A percentile compares a stretch with the other conserved stretches of the same genome.
Evolutionary conservation across 2,329 filamentous ascomycete species (phyloP).

Genomic region (Aspergillus brasiliensis): DNA sequence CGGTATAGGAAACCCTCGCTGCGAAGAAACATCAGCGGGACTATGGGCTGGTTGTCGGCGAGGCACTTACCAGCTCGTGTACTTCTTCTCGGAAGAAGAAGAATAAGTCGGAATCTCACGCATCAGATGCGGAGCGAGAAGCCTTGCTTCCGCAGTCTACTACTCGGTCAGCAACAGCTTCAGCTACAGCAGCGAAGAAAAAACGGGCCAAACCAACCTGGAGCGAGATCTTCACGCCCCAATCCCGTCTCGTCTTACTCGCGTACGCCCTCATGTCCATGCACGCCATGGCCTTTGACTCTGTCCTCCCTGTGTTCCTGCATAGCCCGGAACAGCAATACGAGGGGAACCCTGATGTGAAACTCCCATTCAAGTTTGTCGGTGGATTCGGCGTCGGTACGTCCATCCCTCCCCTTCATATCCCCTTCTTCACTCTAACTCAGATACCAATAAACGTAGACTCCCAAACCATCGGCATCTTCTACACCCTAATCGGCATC

Average conservation of each 20-base stretch:
- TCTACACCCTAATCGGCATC: constrained; percentile 82
- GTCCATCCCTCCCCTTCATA: constrained; percentile 1
- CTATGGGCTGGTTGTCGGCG: constrained; percentile 73
- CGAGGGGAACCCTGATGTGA: constrained; percentile 57
- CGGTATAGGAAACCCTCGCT: constrained; percentile 71
- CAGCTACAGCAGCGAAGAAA: constrained; percentile 4
- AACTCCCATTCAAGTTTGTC: constrained; percentile 76
- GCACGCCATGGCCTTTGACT: constrained; percentile 82
- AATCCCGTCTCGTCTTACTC: constrained; percentile 73
- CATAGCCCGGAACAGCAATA: constrained; percentile 67
- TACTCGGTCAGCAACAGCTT: too few species aligned
- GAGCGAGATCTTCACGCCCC: constrained; percentile 69
- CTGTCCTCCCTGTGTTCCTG: constrained; percentile 84
- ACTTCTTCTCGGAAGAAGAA: constrained; percentile 27
- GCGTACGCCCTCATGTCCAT: constrained; percentile 80
- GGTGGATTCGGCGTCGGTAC: constrained; percentile 72
- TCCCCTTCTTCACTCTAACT: neutral
- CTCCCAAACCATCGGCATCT: constrained; percentile 75
- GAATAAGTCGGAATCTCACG: constrained; percentile 17
- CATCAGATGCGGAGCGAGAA: constrained; percentile 30
- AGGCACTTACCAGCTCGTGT: constrained; percentile 58
- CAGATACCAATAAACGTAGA: constrained; percentile 38
- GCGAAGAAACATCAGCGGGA: constrained; percentile 69
- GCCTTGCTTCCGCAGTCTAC: constrained; percentile 32
- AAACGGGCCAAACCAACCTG: constrained; percentile 45